phyloP scores from a whole-genome alignment of 2,329 filamentous ascomycete genomes.

The Karstenula rhodostoma region DNA sequence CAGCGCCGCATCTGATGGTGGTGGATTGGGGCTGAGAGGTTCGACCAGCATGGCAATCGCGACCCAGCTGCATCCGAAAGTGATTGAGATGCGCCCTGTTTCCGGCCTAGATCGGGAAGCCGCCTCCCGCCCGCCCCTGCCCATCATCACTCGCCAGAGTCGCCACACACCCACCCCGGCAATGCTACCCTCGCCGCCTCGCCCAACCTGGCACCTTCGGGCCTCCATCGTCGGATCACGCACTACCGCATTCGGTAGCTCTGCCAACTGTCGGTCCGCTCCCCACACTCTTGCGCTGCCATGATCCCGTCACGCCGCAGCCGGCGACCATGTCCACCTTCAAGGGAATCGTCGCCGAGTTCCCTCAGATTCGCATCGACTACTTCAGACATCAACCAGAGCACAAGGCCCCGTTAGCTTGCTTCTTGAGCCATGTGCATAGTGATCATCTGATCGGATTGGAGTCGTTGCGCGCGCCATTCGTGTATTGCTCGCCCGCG shows the following conservation, averaged over 20 bases:
- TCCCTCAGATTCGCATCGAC: conserved; percentile 83
- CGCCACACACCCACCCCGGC: background rate
- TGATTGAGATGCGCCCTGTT: background rate
- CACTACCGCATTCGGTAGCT: conserved; percentile 12
- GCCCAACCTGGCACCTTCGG: background rate
- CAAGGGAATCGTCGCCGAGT: conserved; percentile 63
- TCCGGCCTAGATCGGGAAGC: conserved; percentile 3
- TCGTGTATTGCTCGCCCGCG: conserved; percentile 88
- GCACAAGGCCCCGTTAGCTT: conserved; percentile 73
- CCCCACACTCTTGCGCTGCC: background rate
- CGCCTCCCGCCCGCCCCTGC: conserved; percentile 12
- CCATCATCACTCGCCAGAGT: conserved; percentile 11
- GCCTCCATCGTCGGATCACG: conserved; percentile 11
- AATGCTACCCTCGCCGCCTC: background rate
- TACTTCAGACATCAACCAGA: conserved; percentile 72
- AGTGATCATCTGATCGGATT: conserved; percentile 87
- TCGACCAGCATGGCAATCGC: conserved; percentile 6
- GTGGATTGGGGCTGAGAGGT: background rate
- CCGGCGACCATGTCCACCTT: conserved; percentile 43
- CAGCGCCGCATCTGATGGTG: too few species aligned
- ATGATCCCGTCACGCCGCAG: background rate
- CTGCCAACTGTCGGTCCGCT: background rate
- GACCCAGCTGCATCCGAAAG: background rate
- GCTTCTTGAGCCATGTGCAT: conserved; percentile 91
- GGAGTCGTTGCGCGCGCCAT: conserved; percentile 77